Evolutionary conservation across 257 asterid species (phyloP), one percentile per base, ranked within the genome.

Genomic region (Haberlea rhodopensis): DNA sequence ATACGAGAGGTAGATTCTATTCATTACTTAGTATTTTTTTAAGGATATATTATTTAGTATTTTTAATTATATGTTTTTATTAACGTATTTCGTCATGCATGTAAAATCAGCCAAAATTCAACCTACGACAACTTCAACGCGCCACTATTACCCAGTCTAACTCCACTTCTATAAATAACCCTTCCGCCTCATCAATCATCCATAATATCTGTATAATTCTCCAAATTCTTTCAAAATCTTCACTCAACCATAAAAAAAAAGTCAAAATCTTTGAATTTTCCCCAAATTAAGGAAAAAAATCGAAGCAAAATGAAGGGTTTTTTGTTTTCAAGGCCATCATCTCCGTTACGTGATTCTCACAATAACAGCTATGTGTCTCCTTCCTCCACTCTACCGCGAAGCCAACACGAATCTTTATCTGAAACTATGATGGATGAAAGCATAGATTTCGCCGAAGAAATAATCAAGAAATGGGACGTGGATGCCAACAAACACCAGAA

Each of bases 351-450:
- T 29, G 65, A 68, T 19, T 24, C 52, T 4, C 65, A 10, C 32
- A 58, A 23, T 25, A 63, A 49, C 15, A 63, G 65, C 56, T 63
- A 65, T 18, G 48, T 53, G 8, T 62, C 75, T n/a, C 68, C 80
- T 0, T 40, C 76, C 0, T 53, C 82, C n/a, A 61, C 84, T 16
- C 70, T 84, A 29, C 56, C 23, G 0, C 76, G 64, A 59, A 22
- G 43, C 45, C 70, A 63, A 62, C 56, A 49, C 66, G 79, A 57
- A 1, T 67, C 86, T 2, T 87, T 85, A 69, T 83, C 88, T 2
- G 81, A 84, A 5, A 43, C 84, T 0, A 56, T 82, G 18, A 80
- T 84, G 87, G 83, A 75, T 26, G 96, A 87, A 6, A 80, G 84
- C 73, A 69, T 89, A 32, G 78, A 72, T 8, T 11, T 16, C 3